Evolutionary conservation across 352 stramenopile species (phyloP), one percentile per base, ranked within the genome.

Genomic region (Phytophthora chlamydospora): DNA sequence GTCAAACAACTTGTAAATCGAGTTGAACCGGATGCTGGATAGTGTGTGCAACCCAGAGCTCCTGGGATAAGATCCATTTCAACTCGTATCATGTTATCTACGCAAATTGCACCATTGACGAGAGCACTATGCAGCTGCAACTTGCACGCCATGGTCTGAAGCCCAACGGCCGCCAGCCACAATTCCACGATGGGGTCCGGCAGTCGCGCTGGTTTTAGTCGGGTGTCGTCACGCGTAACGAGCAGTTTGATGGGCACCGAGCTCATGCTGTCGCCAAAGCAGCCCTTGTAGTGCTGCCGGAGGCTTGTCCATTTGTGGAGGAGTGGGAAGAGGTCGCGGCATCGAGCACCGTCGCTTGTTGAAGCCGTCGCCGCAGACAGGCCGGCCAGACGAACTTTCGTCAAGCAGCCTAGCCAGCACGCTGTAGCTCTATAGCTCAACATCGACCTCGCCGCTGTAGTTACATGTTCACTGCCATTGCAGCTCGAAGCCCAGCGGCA

Each of bases 291-390:
- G 21, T 24, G 21, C 33, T 21, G 31, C 41, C n/a, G n/a, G 21
- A 24, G 21, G 21, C 21, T 43, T 43, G 14, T 42, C 36, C 36
- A 7, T 16, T 29, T 44, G 39, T 44, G 44, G 8, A 21, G 48
- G 36, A 42, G 11, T 16, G 21, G 27, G 29, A 49, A 32, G 3
- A 24, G 29, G 29, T 51, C 52, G 41, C 52, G 5, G 52, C 32
- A 36, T 61, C 52, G 52, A 29, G 32, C 41, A n/a, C 17, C 41
- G 21, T 50, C 32, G 41, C 52, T 61, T 46, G 41, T 53, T 60
- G 52, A 60, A 60, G 41, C 36, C 17, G 34, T 41, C 36, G 39
- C 21, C 45, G 40, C 45, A 46, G 36, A 46, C 44, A 57, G 35
- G 35, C 17, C 36, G 19, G 3, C 32, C 19, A 43, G 46, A 32